Conservation (phyloP, 1,139 yeast species). For the Suhomyces atakaporum region DNA sequence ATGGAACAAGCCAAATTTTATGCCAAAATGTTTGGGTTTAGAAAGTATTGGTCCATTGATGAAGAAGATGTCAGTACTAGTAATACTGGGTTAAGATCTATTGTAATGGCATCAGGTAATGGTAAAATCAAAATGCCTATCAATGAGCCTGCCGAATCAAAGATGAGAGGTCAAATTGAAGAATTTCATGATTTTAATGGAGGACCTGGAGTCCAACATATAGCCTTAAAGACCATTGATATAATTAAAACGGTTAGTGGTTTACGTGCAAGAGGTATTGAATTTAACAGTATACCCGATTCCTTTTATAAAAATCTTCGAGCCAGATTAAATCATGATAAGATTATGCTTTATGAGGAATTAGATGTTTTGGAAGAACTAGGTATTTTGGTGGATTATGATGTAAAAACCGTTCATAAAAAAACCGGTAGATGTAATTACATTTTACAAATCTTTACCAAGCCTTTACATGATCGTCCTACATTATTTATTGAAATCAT, state of each 20-base stretch:
- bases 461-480: conserved; percentile 76
- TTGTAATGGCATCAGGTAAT: conserved; percentile 73
- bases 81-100: conserved; percentile 67
- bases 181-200: conserved; percentile 74
- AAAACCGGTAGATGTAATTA: conserved; percentile 51
- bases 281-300: conserved; percentile 61
- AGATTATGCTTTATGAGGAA: conserved; percentile 49
- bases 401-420: conserved; percentile 42
- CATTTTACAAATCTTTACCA: conserved; percentile 74
- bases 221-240: conserved; percentile 65
- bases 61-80: conserved; percentile 71
- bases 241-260: conserved; percentile 58
- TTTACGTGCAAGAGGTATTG: conserved; percentile 63
- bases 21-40: conserved; percentile 67
- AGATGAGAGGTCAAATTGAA: conserved; percentile 72
- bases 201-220: conserved; percentile 84
- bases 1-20: conserved; percentile 57
- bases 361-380: conserved; percentile 40
- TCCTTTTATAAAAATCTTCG: conserved; percentile 56
- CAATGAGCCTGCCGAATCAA: conserved; percentile 77
- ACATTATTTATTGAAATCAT: conserved; percentile 79
- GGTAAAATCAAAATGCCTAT: conserved; percentile 76
- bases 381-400: conserved; percentile 73
- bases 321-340: conserved; percentile 40
- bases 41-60: conserved; percentile 81